Base-by-base conservation (phyloP, 1,284 basidiomycete species). In the Ganoderma sinense region DNA sequence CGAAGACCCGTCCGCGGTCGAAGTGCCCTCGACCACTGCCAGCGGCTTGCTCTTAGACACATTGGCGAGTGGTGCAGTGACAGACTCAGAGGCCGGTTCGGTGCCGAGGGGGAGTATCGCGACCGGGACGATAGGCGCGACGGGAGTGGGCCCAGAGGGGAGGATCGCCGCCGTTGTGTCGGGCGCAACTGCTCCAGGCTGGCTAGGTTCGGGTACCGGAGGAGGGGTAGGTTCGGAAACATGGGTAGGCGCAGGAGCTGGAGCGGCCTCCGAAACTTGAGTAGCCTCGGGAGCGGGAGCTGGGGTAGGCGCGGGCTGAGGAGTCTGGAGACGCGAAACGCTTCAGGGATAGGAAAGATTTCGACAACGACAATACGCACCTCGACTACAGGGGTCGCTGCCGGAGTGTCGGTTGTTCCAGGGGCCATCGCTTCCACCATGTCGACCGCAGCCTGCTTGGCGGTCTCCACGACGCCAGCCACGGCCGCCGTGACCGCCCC, bases 371-470 rank as follows among this genome's bases (percentile, higher is more conserved):
- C 16, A 13, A 31, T 18, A 48, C 71, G 36, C 31, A 72, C 74
- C 68, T 75, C 67, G 2, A 48, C 65, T 23, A 58, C 67, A 29
- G 75, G 75, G 6, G 76, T 74, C 60, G 73, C 67, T 16, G 58
- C 64, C 6, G 69, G 63, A 11, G 71, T 73, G 23, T 55, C 60
- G 8, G 75, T 74, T n/a, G 76, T 77, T n/a, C 73, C 76, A 1
- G 78, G 78, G 10, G 78, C 76, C 36, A 78, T 71, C 14, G 75
- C 73, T 62, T 77, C 78, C 11, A 77, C 78, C 71, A 78, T 76
- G 29, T 69, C 66, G 36, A 75, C 73, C 18, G 75, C 77, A 4
- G 77, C 73, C 69, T 75, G 71, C 69, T 74, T 76, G 31, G 74
- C 77, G 20, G 75, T 72, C 64, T 69, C 72, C 1, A 78, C 55